Evolutionary conservation across 129 eudicot species (phyloP), one percentile per base, ranked within the genome.

Genomic region (Heracleum sosnowskyi): DNA sequence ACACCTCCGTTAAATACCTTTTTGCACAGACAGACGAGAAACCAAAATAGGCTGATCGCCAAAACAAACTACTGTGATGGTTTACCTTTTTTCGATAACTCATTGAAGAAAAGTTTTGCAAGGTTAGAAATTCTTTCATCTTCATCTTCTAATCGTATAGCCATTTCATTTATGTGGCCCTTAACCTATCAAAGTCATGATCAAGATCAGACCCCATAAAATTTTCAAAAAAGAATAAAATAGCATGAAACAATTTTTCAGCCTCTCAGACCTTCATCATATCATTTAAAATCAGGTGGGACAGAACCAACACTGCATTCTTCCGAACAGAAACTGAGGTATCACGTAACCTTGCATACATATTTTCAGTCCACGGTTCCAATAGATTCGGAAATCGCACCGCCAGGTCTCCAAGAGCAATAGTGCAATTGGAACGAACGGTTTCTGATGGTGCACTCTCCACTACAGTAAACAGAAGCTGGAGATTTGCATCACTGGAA

Each of bases 361-460:
- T 91, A 83, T 90, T 87, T 81, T 95, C 97, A 15, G 99, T 95
- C 97, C 99, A 95, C 39, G 99, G 99, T 84, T 95, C 99, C 78
- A 95, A 78, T 62, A 95, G 87, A 82, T 95, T 95, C 2, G 99
- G 99, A 83, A 91, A 95, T 16, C 99, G 97, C 82, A 91, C 99
- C 8, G 99, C 96, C 78, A 95, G 79, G 69, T 95, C 99, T 69
- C 99, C 99, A 86, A 95, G 97, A 78, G 99, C 96, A 68, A 95
- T 87, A 73, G 96, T 95, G 85, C 99, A 95, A 83, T 95, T 95
- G 69, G 99, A 91, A 18, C 99, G 92, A 85, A 95, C 99, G 69
- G 88, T 87, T 87, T 91, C 96, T 73, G 99, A 95, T 11, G 91
- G 96, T 42, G 97, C 91, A 86, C 87, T 88, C 83, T 91, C 97